These are phyloP conservation scores for Neofusicoccum kwambonambiense DNA, from an alignment of 2,329 filamentous ascomycete species.

Conservation along the genomic window DNA sequence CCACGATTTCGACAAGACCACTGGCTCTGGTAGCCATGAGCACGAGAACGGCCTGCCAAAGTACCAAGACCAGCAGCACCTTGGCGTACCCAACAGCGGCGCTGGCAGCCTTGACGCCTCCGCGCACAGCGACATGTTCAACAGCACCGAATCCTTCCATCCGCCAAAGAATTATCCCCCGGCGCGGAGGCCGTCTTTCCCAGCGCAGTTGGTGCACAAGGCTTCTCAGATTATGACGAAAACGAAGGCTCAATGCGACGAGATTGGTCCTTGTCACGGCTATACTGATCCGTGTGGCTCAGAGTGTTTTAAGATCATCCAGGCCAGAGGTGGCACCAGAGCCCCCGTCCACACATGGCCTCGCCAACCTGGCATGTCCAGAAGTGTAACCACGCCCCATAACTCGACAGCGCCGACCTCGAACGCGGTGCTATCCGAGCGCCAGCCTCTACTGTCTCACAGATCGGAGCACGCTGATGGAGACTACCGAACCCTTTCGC, in stretches of 20 bases:
- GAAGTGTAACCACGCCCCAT: conserved; percentile 5
- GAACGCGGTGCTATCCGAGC: neutral
- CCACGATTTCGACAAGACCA: conserved; percentile 10
- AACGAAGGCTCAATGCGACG: conserved; percentile 54
- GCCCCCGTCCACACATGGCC: neutral
- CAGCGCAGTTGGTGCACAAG: conserved; percentile 40
- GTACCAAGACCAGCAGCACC: conserved; percentile 23
- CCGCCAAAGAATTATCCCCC: neutral
- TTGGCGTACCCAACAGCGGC: conserved; percentile 14
- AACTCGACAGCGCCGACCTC: neutral
- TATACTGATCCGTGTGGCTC: conserved; percentile 61
- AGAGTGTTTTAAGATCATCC: conserved; percentile 58
- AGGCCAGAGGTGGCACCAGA: conserved; percentile 35
- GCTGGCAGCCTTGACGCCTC: conserved; percentile 14
- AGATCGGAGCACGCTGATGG: conserved; percentile 2
- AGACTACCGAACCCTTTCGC: conserved; percentile 21
- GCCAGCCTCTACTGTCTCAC: conserved; percentile 31
- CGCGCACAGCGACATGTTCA: conserved; percentile 4
- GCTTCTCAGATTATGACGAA: conserved; percentile 52
- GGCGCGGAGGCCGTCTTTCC: conserved; percentile 39
- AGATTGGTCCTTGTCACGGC: conserved; percentile 60
- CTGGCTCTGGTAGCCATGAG: conserved; percentile 25
- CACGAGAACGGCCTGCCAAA: conserved; percentile 21
- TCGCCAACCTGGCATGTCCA: neutral
- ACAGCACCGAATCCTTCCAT: conserved; percentile 11